Evolutionary conservation across 257 asterid genomes (phyloP).

Genomic region (Agastache rugosa): DNA sequence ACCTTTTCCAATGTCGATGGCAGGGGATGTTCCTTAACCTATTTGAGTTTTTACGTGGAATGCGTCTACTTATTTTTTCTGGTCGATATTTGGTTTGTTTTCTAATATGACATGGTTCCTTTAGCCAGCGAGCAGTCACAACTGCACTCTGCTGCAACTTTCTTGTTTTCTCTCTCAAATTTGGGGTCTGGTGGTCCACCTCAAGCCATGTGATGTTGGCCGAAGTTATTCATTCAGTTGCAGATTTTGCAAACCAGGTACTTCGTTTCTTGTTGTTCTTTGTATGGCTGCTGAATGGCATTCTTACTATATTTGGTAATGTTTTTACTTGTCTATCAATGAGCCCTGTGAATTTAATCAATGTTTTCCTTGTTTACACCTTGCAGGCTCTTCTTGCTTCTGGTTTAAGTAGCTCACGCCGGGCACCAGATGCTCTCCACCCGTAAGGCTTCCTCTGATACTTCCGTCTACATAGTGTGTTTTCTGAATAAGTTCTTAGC

Average conservation of each 20-base stretch:
- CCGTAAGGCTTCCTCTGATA: constrained; percentile 70
- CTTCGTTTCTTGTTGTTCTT: constrained; percentile 17
- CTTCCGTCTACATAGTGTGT: background rate
- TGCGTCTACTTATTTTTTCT: constrained; percentile 28
- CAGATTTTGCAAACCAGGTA: constrained; percentile 98
- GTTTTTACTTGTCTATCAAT: constrained; percentile 27
- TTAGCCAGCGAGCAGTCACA: constrained; percentile 95
- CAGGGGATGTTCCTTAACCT: constrained; percentile 16
- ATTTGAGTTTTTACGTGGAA: constrained; percentile 3
- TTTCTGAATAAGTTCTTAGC: constrained; percentile 3
- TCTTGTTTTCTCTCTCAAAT: constrained; percentile 91
- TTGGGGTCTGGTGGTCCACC: constrained; percentile 91
- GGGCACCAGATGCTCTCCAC: constrained; percentile 97
- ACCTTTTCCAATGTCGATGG: no score
- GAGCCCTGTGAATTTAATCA: constrained; percentile 31
- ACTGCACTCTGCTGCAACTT: constrained; percentile 97
- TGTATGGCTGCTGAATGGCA: constrained; percentile 1
- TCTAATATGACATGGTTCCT: constrained; percentile 38
- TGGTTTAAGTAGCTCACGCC: constrained; percentile 94
- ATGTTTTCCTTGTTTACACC: constrained; percentile 28
- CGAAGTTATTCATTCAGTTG: constrained; percentile 89
- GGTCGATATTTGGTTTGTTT: constrained; percentile 22
- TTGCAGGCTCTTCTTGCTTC: constrained; percentile 92
- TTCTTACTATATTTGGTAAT: background rate
- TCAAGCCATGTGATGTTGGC: constrained; percentile 98